Conservation (phyloP, 2,329 filamentous ascomycete genomes). For the Talaromyces funiculosus region DNA sequence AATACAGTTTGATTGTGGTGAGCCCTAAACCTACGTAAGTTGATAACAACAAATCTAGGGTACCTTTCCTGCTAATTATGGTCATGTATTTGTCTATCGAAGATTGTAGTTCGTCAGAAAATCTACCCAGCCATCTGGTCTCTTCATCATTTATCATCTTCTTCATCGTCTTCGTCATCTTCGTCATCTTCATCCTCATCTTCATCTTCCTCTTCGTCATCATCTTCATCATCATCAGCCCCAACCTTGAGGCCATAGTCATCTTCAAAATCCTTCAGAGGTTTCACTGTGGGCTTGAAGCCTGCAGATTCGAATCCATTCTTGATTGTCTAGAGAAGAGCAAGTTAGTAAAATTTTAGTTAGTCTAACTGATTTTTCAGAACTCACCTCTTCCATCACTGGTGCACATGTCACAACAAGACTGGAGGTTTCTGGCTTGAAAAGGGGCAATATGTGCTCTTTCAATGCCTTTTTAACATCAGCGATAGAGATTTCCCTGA, state of each 20-base stretch:
- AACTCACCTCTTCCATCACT: constrained; percentile 73
- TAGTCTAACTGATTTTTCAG: constrained; percentile 7
- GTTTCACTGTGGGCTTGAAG: constrained; percentile 70
- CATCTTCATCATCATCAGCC: constrained; percentile 55
- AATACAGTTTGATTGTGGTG: not conserved
- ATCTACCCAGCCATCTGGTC: not conserved
- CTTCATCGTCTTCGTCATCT: constrained; percentile 26
- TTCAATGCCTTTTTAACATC: constrained; percentile 70
- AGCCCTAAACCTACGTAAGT: not conserved
- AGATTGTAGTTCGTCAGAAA: not conserved
- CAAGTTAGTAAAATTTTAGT: constrained; percentile 16
- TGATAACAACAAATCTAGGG: not conserved
- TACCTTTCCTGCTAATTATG: not conserved
- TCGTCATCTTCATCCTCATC: constrained; percentile 42
- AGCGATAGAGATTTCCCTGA: constrained; percentile 68
- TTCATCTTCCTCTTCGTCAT: constrained; percentile 46
- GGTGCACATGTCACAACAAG: constrained; percentile 83
- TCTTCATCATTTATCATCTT: constrained; percentile 16
- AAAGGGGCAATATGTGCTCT: constrained; percentile 71
- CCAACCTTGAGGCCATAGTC: constrained; percentile 73
- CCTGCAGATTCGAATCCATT: constrained; percentile 68
- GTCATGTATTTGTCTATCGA: not conserved
- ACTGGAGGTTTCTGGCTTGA: constrained; percentile 74
- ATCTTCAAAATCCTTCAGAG: constrained; percentile 76
- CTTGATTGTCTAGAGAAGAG: constrained; percentile 58